phyloP scores from a whole-genome alignment of 148 eudicot species.

The Pharnaceum exiguum region DNA sequence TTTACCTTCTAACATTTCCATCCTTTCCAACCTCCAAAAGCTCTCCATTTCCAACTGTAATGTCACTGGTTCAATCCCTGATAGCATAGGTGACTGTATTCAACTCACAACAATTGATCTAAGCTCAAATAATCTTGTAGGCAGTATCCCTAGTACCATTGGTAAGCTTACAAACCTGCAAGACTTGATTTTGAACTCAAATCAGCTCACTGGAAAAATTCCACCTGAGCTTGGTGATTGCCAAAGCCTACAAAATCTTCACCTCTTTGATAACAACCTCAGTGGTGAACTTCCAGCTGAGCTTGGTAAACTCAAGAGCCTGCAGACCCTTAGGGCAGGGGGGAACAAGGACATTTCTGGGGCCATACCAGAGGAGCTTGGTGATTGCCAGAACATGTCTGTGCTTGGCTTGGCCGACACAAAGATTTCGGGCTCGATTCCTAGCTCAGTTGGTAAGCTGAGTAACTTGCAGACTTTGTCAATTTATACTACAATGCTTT shows the following conservation, averaged over 20 bases:
- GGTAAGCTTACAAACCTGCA: constrained; percentile 51
- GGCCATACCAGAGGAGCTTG: constrained; percentile 52
- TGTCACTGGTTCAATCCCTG: constrained; percentile 73
- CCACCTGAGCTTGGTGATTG: constrained; percentile 64
- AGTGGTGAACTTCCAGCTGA: constrained; percentile 55
- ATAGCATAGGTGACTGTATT: constrained; percentile 44
- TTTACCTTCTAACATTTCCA: constrained; percentile 51
- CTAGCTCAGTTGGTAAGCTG: constrained; percentile 53
- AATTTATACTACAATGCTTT: constrained; percentile 69
- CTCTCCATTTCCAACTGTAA: constrained; percentile 54
- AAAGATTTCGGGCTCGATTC: constrained; percentile 59
- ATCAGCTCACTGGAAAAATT: constrained; percentile 66
- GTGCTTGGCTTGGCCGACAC: constrained; percentile 81
- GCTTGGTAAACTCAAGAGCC: constrained; percentile 38
- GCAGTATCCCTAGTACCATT: constrained; percentile 46
- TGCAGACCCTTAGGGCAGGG: constrained; percentile 59
- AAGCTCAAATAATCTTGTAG: constrained; percentile 55
- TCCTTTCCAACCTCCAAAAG: constrained; percentile 31
- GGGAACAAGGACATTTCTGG: constrained; percentile 74
- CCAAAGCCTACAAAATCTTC: constrained; percentile 36
- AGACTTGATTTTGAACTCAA: constrained; percentile 59
- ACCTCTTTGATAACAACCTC: constrained; percentile 57
- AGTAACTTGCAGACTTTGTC: constrained; percentile 57
- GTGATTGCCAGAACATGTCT: constrained; percentile 55
- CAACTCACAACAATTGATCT: constrained; percentile 41